A percentile compares a stretch with the other conserved stretches of the same genome.
phyloP scores from a whole-genome alignment of 2,329 filamentous ascomycete genomes.

The Tolypocladium paradoxum region DNA sequence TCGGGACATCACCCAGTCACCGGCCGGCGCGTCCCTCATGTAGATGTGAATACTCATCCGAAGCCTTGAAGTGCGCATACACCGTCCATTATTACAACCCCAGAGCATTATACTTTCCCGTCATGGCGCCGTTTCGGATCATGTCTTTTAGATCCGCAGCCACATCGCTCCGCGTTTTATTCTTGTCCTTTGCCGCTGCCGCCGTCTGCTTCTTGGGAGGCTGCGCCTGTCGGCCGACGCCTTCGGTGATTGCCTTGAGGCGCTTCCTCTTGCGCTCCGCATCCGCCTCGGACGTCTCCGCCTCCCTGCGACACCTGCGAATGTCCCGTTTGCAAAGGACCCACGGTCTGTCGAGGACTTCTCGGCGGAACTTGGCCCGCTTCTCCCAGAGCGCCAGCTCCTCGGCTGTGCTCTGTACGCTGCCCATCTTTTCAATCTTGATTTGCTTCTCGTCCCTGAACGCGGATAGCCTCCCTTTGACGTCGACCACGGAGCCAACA shows the following conservation, averaged over 20 bases:
- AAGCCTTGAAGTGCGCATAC: too few relatives aligned
- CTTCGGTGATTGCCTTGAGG: constrained; percentile 8
- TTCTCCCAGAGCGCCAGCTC: constrained; percentile 52
- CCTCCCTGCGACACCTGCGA: constrained; percentile 36
- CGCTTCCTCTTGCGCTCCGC: constrained; percentile 14
- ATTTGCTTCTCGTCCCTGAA: constrained; percentile 42
- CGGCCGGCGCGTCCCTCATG: not conserved
- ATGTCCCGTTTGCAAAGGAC: constrained; percentile 37
- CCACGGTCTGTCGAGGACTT: constrained; percentile 45
- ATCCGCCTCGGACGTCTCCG: constrained; percentile 22
- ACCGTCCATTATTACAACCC: constrained; percentile 20
- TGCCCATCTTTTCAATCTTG: constrained; percentile 37
- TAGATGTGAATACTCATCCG: too few relatives aligned
- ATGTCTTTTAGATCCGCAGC: constrained; percentile 13
- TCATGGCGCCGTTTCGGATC: constrained; percentile 15
- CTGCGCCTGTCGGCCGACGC: not conserved
- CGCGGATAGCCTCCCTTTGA: constrained; percentile 40
- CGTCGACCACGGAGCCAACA: constrained; percentile 44
- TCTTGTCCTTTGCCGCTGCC: not conserved
- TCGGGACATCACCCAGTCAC: not conserved
- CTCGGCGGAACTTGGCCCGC: constrained; percentile 34
- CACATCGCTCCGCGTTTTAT: constrained; percentile 2
- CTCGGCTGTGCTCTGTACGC: constrained; percentile 39
- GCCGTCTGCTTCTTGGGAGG: not conserved
- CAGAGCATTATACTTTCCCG: constrained; percentile 23